Evolutionary conservation across 768 basidiomycete genomes (phyloP).

Genomic region (Boletus edulis): DNA sequence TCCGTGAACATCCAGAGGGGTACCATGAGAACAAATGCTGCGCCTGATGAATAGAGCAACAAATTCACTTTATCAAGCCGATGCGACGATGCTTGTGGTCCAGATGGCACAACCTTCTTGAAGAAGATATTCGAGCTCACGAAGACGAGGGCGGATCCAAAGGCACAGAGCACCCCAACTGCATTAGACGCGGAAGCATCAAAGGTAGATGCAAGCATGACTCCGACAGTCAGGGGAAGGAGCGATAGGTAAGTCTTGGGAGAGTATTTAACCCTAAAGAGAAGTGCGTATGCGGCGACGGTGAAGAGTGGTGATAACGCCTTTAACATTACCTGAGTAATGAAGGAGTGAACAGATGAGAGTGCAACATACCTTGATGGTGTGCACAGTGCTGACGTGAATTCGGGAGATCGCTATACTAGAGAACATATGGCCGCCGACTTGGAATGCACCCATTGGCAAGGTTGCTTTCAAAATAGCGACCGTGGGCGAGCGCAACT

Average conservation of each 20-base stretch:
- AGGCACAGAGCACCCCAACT: conserved; percentile 88
- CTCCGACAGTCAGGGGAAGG: conserved; percentile 91
- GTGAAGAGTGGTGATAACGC: conserved; percentile 97
- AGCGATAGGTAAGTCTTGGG: conserved; percentile 88
- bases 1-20: conserved; percentile 94
- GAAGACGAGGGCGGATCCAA: conserved; percentile 95
- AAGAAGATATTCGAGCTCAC: conserved; percentile 99
- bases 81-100: conserved; percentile 50
- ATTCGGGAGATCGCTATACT: conserved; percentile 97
- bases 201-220: conserved; percentile 96
- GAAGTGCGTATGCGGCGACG: conserved; percentile 88
- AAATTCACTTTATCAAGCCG: conserved; percentile 98
- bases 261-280: conserved; percentile 94
- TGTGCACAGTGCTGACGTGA: conserved; percentile 96
- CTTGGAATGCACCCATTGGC: conserved; percentile 97
- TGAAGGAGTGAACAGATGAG: neutral
- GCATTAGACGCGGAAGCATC: conserved; percentile 86
- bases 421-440: conserved; percentile 96
- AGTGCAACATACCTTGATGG: conserved; percentile 78
- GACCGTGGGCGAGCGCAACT: conserved; percentile 65
- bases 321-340: conserved; percentile 40
- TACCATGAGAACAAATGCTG: conserved; percentile 95
- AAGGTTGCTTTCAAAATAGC: conserved; percentile 76
- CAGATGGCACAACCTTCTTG: conserved; percentile 92
- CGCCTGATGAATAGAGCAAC: conserved; percentile 88